These are phyloP conservation scores for Plantago coronopus DNA, from an alignment of 305 asterid species.

Conservation along the genomic window DNA sequence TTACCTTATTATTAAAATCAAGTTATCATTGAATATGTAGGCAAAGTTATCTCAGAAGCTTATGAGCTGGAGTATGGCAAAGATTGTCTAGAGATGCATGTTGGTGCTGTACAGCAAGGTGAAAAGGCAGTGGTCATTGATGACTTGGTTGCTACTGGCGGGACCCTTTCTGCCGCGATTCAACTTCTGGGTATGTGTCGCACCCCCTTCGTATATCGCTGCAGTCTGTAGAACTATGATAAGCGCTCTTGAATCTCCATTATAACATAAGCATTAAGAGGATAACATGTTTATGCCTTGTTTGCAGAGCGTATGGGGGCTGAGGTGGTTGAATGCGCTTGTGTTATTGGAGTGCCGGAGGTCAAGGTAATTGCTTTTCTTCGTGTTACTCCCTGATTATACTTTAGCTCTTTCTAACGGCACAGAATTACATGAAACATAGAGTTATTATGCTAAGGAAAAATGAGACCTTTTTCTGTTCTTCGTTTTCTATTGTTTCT, in stretches of 20 bases:
- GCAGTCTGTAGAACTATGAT: background rate
- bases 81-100: constrained; percentile 78
- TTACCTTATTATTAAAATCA: background rate
- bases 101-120: constrained; percentile 58
- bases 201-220: background rate
- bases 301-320: constrained; percentile 58
- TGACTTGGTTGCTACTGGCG: constrained; percentile 86
- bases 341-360: constrained; percentile 69
- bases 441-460: no score
- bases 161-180: constrained; percentile 75
- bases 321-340: constrained; percentile 71
- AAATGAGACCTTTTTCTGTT: no score
- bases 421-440: no score
- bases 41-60: constrained; percentile 52
- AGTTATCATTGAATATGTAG: constrained; percentile 28
- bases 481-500: no score
- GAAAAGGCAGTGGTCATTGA: constrained; percentile 65
- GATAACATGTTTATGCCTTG: background rate
- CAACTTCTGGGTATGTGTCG: constrained; percentile 49
- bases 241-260: no score
- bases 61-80: constrained; percentile 81
- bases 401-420: background rate
- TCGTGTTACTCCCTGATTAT: background rate
- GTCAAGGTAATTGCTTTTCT: constrained; percentile 44
- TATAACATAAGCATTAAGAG: background rate